Evolutionary conservation across 257 asterid species (phyloP), one percentile per base, ranked within the genome.

Genomic region (Prunella vulgaris): DNA sequence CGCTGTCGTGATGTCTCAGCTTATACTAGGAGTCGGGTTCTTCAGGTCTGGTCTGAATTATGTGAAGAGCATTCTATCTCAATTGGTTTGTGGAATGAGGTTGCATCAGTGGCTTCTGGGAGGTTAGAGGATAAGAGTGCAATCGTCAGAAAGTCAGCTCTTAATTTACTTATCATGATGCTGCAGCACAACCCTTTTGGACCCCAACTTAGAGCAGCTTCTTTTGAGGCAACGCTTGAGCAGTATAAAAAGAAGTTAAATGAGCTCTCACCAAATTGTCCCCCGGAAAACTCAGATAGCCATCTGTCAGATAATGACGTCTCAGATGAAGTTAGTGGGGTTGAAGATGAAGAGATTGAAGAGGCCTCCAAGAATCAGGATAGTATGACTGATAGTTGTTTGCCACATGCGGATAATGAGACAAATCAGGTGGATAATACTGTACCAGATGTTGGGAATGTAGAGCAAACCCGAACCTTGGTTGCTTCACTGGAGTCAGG

Each of bases 171-270:
- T 60, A 93, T 93, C 79, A 77, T 82, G 85, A 90, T 93, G 99
- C 80, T 93, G 70, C 99, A 90, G 83, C 99, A 93, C 83, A 93
- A 90, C 76, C 99, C 99, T 62, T 93, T 93, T 70, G 99, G 97
- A 15, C 99, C 99, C 14, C 96, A 90, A 82, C 96, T 93, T 49
- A 87, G 93, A 69, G 82, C 84, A 65, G 68, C 87, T 77, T 88
- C 97, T 66, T 93, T 93, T 82, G 93, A 87, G 79, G 99, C 97
- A 72, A 93, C 99, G n/a, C 68, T 93, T 63, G 96, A 93, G 72
- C 96, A 91, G 80, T 93, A 93, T 80, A 88, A 84, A 83, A 90
- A 90, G 84, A 87, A 88, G 76, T 76, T 93, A 72, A 76, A 79
- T 72, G 97, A 86, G 77, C 90, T 93, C 37, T 78, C 73, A 72